phyloP scores from a whole-genome alignment of 495 filamentous ascomycete species.

The Hyaloscypha variabilis region DNA sequence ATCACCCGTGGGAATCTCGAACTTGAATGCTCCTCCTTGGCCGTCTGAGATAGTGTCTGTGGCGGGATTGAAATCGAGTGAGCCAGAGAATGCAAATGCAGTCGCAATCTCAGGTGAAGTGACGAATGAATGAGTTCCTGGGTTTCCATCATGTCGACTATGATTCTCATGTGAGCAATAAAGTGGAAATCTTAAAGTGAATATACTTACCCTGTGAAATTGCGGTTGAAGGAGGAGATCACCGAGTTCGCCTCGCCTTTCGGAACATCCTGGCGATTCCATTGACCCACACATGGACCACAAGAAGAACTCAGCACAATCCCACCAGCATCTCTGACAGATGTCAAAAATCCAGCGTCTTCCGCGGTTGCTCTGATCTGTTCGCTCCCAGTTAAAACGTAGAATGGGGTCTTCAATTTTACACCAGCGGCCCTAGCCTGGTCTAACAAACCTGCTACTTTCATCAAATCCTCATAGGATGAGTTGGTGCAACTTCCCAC shows the following conservation, averaged over 20 bases:
- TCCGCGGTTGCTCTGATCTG: slow-evolving; percentile 94
- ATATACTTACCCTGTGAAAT: slow-evolving; percentile 96
- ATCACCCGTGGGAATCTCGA: background rate
- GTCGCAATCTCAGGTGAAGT: slow-evolving; percentile 94
- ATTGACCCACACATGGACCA: slow-evolving; percentile 55
- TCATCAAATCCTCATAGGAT: slow-evolving; percentile 97
- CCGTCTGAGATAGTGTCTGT: background rate
- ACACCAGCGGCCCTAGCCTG: slow-evolving; percentile 89
- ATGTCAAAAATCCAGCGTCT: slow-evolving; percentile 90
- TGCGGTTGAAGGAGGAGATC: slow-evolving; percentile 94
- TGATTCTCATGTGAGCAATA: no score
- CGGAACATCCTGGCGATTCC: slow-evolving; percentile 89
- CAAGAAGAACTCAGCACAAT: slow-evolving; percentile 60
- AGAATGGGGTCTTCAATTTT: slow-evolving; percentile 88
- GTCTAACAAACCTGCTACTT: slow-evolving; percentile 84
- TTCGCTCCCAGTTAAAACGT: slow-evolving; percentile 92
- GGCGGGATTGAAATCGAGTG: background rate
- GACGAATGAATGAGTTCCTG: slow-evolving; percentile 94
- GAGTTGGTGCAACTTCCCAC: slow-evolving; percentile 99
- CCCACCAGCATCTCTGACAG: slow-evolving; percentile 94
- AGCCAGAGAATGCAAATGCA: slow-evolving; percentile 66
- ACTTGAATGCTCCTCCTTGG: background rate
- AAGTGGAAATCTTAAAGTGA: no score
- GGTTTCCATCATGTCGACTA: slow-evolving; percentile 59
- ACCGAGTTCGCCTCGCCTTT: slow-evolving; percentile 95